A percentile compares a stretch with the other conserved stretches of the same genome.
These are phyloP conservation scores for Citrus glauca DNA, from an alignment of 345 rosid genomes.

Conservation along the genomic window DNA sequence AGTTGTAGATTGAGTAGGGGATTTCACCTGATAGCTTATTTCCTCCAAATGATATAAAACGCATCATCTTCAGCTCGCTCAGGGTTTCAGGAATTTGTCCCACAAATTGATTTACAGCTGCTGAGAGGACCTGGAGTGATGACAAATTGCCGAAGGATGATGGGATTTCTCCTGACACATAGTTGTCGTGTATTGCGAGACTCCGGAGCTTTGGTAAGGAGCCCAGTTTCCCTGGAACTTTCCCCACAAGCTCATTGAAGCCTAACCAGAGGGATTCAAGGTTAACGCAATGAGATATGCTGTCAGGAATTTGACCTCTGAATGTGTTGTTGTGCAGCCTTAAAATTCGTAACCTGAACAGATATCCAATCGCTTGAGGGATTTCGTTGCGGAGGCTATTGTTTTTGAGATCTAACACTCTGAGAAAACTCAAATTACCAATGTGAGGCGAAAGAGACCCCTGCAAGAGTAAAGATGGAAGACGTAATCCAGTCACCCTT, in stretches of 20 bases:
- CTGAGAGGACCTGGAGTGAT: neutral
- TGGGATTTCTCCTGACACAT: conserved; percentile 11
- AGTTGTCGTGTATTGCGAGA: neutral
- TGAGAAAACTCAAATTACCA: conserved; percentile 7
- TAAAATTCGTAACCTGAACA: conserved; percentile 4
- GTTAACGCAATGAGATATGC: neutral
- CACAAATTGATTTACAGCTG: neutral
- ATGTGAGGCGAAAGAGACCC: neutral
- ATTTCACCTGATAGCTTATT: conserved; percentile 3
- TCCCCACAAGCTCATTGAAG: conserved; percentile 7
- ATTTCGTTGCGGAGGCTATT: conserved; percentile 3
- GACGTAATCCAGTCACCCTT: neutral
- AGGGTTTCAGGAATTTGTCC: neutral
- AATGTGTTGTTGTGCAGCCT: neutral
- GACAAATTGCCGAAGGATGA: conserved; percentile 19
- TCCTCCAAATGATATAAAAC: fast-evolving
- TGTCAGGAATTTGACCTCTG: conserved; percentile 12
- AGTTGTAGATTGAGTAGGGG: conserved; percentile 1
- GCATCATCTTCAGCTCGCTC: neutral
- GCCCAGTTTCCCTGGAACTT: conserved; percentile 8
- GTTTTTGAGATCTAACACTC: conserved; percentile 7
- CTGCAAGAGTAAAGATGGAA: neutral
- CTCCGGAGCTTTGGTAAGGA: neutral
- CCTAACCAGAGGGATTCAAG: neutral
- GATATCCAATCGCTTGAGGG: conserved; percentile 8